Evolutionary conservation across 768 basidiomycete genomes (phyloP).

Genomic region (Psilocybe sp.): DNA sequence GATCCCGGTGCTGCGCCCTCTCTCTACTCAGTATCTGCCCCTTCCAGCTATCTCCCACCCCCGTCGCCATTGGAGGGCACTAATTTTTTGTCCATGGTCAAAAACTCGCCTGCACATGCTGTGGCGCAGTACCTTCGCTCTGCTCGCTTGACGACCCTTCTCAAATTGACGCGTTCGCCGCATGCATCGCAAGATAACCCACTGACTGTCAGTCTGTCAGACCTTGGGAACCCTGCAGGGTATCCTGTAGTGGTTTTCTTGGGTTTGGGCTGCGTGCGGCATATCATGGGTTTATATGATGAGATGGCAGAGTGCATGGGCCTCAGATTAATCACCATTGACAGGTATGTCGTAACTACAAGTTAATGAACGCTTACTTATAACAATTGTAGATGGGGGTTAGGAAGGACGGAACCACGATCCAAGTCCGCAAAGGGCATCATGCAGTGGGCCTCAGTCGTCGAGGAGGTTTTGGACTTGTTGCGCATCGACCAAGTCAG

Average conservation of each 20-base stretch:
- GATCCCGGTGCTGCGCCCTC: conserved; percentile 48
- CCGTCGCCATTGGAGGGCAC: conserved; percentile 45
- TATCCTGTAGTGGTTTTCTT: conserved; percentile 90
- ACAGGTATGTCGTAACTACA: conserved; percentile 55
- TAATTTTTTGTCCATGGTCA: conserved; percentile 38
- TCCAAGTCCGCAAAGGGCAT: conserved; percentile 74
- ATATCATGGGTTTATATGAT: conserved; percentile 93
- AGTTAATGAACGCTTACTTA: conserved; percentile 4
- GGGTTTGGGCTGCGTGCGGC: conserved; percentile 90
- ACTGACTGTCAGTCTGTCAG: conserved; percentile 87
- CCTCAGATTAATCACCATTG: conserved; percentile 89
- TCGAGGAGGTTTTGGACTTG: conserved; percentile 86
- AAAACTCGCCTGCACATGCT: conserved; percentile 57
- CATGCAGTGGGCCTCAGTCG: conserved; percentile 86
- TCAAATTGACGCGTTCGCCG: conserved; percentile 76
- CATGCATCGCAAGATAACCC: conserved; percentile 75
- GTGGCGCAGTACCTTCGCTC: conserved; percentile 89
- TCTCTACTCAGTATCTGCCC: conserved; percentile 47
- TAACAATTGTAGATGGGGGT: conserved; percentile 71
- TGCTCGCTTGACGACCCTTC: conserved; percentile 75
- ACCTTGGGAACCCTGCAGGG: conserved; percentile 83
- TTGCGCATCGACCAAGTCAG: conserved; percentile 78
- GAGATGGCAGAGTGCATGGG: conserved; percentile 90
- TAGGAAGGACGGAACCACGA: conserved; percentile 80
- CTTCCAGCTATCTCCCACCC: conserved; percentile 41